A percentile compares a stretch with the other conserved stretches of the same genome.
phyloP scores from a whole-genome alignment of 768 basidiomycete species.

The Termitomyces sp. region DNA sequence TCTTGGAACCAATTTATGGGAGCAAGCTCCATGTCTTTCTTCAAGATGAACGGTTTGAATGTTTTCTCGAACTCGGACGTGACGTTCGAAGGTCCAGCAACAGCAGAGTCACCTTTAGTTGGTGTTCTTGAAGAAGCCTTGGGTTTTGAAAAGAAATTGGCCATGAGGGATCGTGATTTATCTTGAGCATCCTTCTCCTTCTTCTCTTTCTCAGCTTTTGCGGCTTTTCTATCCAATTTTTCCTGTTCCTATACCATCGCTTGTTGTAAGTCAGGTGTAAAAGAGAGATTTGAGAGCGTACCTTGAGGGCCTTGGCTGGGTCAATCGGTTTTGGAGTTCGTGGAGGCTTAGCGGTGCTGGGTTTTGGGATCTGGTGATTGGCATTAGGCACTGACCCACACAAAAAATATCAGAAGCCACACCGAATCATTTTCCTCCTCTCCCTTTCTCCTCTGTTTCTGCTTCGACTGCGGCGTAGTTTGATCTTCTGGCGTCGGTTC shows the following conservation, averaged over 20 bases:
- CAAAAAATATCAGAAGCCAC: constrained; percentile 5
- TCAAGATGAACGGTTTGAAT: constrained; percentile 79
- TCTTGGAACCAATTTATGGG: constrained; percentile 67
- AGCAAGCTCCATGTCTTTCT: constrained; percentile 71
- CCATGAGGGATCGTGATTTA: constrained; percentile 74
- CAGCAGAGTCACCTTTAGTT: constrained; percentile 22
- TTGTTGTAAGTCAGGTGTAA: constrained; percentile 1
- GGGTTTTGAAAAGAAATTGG: constrained; percentile 72
- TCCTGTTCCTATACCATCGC: constrained; percentile 57
- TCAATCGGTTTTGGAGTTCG: constrained; percentile 52
- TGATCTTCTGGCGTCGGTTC: constrained; percentile 25
- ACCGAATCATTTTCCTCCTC: constrained; percentile 41
- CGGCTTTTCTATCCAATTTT: constrained; percentile 60
- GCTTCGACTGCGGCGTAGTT: constrained; percentile 24
- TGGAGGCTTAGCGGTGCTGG: constrained; percentile 19
- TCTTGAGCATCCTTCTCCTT: constrained; percentile 67
- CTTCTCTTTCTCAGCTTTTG: constrained; percentile 68
- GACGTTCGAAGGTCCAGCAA: constrained; percentile 33
- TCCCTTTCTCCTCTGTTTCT: constrained; percentile 29
- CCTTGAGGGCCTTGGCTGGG: constrained; percentile 58
- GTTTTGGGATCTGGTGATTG: constrained; percentile 1
- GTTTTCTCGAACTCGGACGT: constrained; percentile 66
- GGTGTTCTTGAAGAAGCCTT: constrained; percentile 29
- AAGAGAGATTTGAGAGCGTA: constrained; percentile 17
- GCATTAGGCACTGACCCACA: neutral